These are phyloP conservation scores for Colletotrichum neosansevieriae DNA, from an alignment of 2,329 filamentous ascomycete species.

Conservation along the genomic window DNA sequence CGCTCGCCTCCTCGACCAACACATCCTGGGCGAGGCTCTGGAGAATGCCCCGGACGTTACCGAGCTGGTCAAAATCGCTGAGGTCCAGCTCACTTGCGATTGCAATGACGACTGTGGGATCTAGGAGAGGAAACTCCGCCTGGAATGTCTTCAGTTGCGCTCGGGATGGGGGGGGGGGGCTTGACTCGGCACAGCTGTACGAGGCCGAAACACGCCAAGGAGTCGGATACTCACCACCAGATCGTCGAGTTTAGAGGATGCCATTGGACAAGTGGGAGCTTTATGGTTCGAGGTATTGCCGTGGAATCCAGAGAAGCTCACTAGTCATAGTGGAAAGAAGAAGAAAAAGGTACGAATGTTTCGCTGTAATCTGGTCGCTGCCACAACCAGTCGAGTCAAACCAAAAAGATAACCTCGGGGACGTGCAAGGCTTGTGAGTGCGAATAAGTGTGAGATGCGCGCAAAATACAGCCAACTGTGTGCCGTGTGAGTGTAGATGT, in stretches of 20 bases:
- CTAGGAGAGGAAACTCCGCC: slow-evolving; percentile 68
- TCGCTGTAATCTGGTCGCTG: not conserved
- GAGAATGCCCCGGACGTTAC: slow-evolving; percentile 69
- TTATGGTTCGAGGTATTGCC: slow-evolving; percentile 38
- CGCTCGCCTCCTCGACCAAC: slow-evolving; percentile 74
- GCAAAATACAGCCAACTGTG: not conserved
- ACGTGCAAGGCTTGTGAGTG: not conserved
- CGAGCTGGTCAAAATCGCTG: slow-evolving; percentile 60
- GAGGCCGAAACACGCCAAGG: not conserved
- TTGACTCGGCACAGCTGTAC: too few species aligned
- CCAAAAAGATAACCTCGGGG: not conserved
- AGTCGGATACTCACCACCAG: slow-evolving; percentile 30
- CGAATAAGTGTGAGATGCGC: not conserved
- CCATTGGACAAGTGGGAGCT: slow-evolving; percentile 13
- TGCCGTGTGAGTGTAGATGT: not conserved
- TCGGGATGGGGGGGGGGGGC: not conserved
- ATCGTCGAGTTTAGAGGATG: slow-evolving; percentile 32
- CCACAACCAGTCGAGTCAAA: not conserved
- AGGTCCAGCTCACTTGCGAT: slow-evolving; percentile 82
- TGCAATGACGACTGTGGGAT: slow-evolving; percentile 81
- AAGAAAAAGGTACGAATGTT: not conserved
- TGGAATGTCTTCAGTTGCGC: not conserved
- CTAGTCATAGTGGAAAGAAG: slow-evolving; percentile 25
- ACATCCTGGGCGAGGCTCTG: slow-evolving; percentile 75
- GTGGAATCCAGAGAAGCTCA: slow-evolving; percentile 25